Evolutionary conservation across 805 yeast genomes (phyloP).

Genomic region (Kuraishia cidri): DNA sequence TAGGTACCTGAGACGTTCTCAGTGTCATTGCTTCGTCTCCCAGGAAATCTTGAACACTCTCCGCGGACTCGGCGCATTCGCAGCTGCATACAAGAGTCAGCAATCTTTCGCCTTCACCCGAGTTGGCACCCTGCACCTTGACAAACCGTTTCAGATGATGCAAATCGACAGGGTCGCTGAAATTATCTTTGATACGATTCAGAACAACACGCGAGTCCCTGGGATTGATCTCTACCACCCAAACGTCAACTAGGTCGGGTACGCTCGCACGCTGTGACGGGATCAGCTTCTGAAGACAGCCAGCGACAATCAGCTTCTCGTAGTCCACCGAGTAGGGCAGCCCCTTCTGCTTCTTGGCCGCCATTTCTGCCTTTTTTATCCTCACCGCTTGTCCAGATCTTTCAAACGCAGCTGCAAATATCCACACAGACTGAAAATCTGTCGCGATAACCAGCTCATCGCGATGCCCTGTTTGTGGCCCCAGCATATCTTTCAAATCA

Average conservation of each 20-base stretch:
- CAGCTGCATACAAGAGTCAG: conserved; percentile 4
- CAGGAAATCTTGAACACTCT: not conserved
- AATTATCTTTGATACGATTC: conserved; percentile 12
- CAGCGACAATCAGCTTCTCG: conserved; percentile 26
- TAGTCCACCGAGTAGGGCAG: conserved; percentile 19
- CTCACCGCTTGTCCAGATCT: no score
- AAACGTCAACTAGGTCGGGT: conserved; percentile 25
- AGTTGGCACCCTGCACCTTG: conserved; percentile 16
- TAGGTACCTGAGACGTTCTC: conserved; percentile 34
- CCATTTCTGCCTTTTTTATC: not conserved
- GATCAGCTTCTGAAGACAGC: conserved; percentile 29
- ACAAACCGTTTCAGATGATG: conserved; percentile 48
- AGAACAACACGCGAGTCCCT: conserved; percentile 17
- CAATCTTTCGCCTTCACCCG: conserved; percentile 1
- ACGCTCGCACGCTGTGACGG: conserved; percentile 12
- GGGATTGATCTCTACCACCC: conserved; percentile 35
- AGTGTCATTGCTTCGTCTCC: not conserved
- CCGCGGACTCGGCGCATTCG: not conserved
- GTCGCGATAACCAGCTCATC: no score
- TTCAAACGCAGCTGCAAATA: no score
- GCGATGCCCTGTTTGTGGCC: no score
- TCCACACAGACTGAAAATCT: no score
- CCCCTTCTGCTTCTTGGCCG: not conserved
- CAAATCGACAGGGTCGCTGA: conserved; percentile 17
- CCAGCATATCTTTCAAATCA: no score